Conservation (phyloP, 257 asterid genomes). For the Schizonepeta tenuifolia region DNA sequence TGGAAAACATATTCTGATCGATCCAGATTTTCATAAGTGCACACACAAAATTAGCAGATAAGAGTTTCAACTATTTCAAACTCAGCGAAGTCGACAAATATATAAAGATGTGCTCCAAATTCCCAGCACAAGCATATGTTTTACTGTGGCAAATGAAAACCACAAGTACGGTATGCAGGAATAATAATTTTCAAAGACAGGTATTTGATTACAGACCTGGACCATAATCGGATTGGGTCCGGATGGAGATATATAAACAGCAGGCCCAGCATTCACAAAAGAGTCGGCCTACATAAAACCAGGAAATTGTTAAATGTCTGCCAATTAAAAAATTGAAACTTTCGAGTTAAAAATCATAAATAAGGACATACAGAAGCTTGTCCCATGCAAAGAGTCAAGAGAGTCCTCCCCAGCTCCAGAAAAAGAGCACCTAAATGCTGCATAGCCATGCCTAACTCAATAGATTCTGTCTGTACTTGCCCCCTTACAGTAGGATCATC, state of each 20-base stretch:
- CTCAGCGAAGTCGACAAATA: background rate
- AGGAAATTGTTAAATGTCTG: constrained; percentile 29
- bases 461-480: constrained; percentile 70
- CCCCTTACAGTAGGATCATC: constrained; percentile 70
- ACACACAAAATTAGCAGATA: background rate
- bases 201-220: constrained; percentile 66
- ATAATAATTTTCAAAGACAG: background rate
- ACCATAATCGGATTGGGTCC: constrained; percentile 99
- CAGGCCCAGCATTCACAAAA: constrained; percentile 91
- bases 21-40: background rate
- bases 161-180: constrained; percentile 7
- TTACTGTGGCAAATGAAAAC: background rate
- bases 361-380: constrained; percentile 72
- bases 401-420: constrained; percentile 92
- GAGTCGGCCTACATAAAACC: constrained; percentile 77
- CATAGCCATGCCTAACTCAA: constrained; percentile 78
- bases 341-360: constrained; percentile 27
- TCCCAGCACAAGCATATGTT: background rate
- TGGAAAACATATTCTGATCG: background rate
- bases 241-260: constrained; percentile 87
- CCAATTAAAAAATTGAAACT: constrained; percentile 13
- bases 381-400: constrained; percentile 85
- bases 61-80: constrained; percentile 21
- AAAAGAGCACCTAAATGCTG: constrained; percentile 92
- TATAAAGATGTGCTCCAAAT: background rate